Percentiles rank a stretch among this genome's conserved stretches.
Conservation (phyloP, 306 rosid species). For the Glycyrrhiza uralensis region DNA sequence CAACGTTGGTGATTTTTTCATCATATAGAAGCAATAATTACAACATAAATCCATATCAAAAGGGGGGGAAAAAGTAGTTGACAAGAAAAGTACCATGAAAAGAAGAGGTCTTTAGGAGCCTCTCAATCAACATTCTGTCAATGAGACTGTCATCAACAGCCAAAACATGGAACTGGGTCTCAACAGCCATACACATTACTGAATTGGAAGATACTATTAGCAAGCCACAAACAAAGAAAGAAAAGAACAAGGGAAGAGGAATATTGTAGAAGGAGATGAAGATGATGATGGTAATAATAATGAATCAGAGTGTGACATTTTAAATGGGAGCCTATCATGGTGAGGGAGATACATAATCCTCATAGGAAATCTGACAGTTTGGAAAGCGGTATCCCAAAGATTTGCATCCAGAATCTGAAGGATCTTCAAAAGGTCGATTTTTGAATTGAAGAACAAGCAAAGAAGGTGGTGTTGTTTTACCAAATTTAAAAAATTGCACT, state of each 20-base stretch:
- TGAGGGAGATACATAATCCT: conserved; percentile 49
- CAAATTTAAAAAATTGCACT: conserved; percentile 19
- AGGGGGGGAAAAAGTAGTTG: too few species aligned
- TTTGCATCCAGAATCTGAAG: conserved; percentile 61
- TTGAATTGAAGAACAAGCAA: conserved; percentile 50
- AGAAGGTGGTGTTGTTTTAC: conserved; percentile 45
- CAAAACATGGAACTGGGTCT: conserved; percentile 70
- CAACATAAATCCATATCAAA: not conserved
- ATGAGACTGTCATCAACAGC: conserved; percentile 84
- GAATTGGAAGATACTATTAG: not conserved
- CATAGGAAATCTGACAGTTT: conserved; percentile 58
- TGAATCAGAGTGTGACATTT: conserved; percentile 40
- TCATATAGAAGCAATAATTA: not conserved
- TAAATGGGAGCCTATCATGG: conserved; percentile 44
- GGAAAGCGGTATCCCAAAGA: conserved; percentile 75
- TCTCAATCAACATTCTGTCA: conserved; percentile 82
- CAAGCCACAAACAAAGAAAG: not conserved
- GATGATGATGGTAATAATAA: not conserved
- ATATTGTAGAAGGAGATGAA: not conserved
- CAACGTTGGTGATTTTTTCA: not conserved
- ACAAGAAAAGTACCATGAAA: conserved; percentile 57
- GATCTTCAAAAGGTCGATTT: conserved; percentile 64
- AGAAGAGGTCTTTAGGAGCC: conserved; percentile 79
- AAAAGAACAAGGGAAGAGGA: not conserved
- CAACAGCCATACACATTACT: conserved; percentile 56